Evolutionary conservation across 2,329 filamentous ascomycete species (phyloP), one percentile per base, ranked within the genome.

Genomic region (Simplicillium sp.): DNA sequence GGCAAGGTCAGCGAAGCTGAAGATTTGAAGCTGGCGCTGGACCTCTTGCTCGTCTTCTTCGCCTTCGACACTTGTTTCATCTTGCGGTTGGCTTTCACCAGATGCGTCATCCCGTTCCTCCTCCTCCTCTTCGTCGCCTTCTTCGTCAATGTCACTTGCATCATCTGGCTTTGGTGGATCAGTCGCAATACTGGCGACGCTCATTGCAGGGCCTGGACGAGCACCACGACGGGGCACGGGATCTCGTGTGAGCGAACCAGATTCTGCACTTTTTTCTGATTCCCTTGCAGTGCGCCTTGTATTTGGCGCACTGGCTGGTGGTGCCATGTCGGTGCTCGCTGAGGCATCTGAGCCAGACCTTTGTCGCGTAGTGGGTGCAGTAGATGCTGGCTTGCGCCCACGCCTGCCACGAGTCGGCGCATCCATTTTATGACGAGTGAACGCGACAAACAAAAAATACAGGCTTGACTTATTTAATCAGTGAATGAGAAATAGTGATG

Each of bases 1-100:
- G 38, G 46, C 46, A 8, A 63, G 48, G 28, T 58, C 50, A 5
- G 51, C 43, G 15, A 62, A 39, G 14, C 49, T 52, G 16, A 50
- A 45, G 17, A 55, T 49, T 25, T 48, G 46, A 7, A 45, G 42
- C 39, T 46, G 13, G 49, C 44, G 20, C 20, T 25, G 20, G 5
- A 25, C 20, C 9, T 5, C 20, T 25, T 25, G 20, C n/a, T 43
- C 39, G 37, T 46, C 49, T 15, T 36, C 36, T 32, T 46, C 46
- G 9, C 18, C n/a, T 35, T 36, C 29, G 33, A 29, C 36, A 28
- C 42, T 29, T 34, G 35, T 14, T 14, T 42, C 34, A 34, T 25
- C 20, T 25, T 9, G 6, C 9, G 6, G 6, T 9, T 25, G 20
- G 20, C 20, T 9, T 9, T 25, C 20, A 9, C 20, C 20, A 25